Percentiles rank a stretch among this genome's conserved stretches.
Evolutionary conservation across 768 basidiomycete species (phyloP).

Genomic region (Tulasnella sp.): DNA sequence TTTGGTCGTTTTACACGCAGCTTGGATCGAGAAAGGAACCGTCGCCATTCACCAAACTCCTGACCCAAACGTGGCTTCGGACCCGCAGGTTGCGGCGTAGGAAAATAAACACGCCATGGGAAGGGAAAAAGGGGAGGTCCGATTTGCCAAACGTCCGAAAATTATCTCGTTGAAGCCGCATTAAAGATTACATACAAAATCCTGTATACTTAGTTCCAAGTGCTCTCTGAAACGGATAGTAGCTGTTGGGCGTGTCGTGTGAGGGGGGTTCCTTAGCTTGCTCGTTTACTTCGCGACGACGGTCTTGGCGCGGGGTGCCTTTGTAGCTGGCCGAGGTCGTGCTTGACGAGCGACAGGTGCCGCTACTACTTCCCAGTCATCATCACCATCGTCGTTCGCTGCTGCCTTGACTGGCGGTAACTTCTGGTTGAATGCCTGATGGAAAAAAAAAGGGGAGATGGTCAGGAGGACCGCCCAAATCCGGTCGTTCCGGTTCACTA

Average conservation of each 20-base stretch:
- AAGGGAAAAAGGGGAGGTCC: not conserved
- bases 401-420: not conserved
- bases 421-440: not conserved
- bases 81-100: not conserved
- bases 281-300: not conserved
- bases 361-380: not conserved
- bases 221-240: not conserved
- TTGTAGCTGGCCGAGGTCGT: not conserved
- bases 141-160: not conserved
- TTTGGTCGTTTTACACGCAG: constrained; percentile 66
- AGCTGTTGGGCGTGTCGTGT: not conserved
- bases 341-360: not conserved
- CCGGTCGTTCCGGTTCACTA: not conserved
- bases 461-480: not conserved
- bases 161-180: not conserved
- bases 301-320: not conserved
- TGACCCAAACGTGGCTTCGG: not conserved
- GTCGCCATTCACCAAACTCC: not conserved
- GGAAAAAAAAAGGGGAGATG: not conserved
- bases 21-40: constrained; percentile 49
- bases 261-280: no score
- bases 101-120: not conserved
- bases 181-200: not conserved
- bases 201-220: not conserved
- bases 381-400: not conserved